Percentiles rank a stretch among this genome's conserved stretches.
Conservation (phyloP, 306 rosid species). For the Parietaria judaica region DNA sequence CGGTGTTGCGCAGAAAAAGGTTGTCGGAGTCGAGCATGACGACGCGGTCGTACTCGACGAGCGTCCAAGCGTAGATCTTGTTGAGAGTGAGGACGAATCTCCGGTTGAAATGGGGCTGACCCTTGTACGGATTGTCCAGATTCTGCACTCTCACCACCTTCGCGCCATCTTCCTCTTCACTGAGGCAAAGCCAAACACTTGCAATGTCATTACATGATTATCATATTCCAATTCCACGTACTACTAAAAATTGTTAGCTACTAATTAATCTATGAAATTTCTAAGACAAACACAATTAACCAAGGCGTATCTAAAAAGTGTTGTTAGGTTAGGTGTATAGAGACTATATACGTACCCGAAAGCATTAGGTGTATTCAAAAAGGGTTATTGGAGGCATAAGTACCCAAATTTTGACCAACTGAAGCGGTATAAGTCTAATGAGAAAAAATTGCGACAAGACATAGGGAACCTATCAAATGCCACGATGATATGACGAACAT, state of each 20-base stretch:
- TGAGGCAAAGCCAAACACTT: slow-evolving; percentile 9
- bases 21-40: slow-evolving; percentile 90
- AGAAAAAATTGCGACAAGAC: too few species aligned
- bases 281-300: too few species aligned
- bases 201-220: background rate
- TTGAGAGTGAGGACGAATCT: slow-evolving; percentile 72
- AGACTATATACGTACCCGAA: too few species aligned
- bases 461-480: too few species aligned
- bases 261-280: too few species aligned
- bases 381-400: too few species aligned
- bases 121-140: slow-evolving; percentile 64
- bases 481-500: too few species aligned
- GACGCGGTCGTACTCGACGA: slow-evolving; percentile 74
- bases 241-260: background rate
- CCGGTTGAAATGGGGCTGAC: slow-evolving; percentile 54
- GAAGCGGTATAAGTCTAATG: too few species aligned
- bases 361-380: too few species aligned
- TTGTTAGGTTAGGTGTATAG: too few species aligned
- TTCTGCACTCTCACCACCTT: slow-evolving; percentile 79
- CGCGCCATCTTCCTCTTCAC: slow-evolving; percentile 82
- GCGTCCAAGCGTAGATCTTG: slow-evolving; percentile 84
- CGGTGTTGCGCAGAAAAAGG: slow-evolving; percentile 67
- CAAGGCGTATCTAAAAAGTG: too few species aligned
- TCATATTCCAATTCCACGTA: background rate
- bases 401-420: too few species aligned